Conservation (phyloP, 2,329 filamentous ascomycete species). For the Sporothrix dimorphospora region DNA sequence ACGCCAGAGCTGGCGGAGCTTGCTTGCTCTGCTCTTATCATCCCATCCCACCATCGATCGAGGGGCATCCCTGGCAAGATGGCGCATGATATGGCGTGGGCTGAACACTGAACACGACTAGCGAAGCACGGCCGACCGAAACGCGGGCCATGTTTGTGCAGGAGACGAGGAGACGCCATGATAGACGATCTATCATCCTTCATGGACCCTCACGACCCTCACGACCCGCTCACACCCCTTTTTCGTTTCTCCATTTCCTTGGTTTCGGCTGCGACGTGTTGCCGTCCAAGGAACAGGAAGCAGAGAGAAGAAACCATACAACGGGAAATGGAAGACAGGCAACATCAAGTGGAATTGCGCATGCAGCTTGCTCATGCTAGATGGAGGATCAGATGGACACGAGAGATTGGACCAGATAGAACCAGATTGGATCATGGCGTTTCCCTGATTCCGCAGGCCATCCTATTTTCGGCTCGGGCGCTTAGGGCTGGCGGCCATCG, state of each 20-base stretch:
- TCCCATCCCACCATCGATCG: not conserved
- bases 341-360: not conserved
- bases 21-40: constrained; percentile 12
- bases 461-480: constrained; percentile 8
- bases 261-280: not conserved
- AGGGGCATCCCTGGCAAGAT: not conserved
- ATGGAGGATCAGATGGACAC: not conserved
- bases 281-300: not conserved
- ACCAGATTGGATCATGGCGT: not conserved
- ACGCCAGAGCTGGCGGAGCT: not conserved
- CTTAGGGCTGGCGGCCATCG: not conserved
- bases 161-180: not conserved
- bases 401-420: not conserved
- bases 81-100: constrained; percentile 1
- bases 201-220: not conserved
- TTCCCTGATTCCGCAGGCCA: not conserved
- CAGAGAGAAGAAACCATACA: not conserved
- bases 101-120: no score
- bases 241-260: constrained; percentile 4
- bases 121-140: no score
- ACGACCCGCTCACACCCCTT: not conserved
- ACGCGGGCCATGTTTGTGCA: not conserved
- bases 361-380: not conserved
- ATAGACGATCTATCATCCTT: not conserved
- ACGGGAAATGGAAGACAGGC: not conserved